Base-by-base conservation (phyloP, 2,329 filamentous ascomycete genomes). In the Colletotrichum horii region DNA sequence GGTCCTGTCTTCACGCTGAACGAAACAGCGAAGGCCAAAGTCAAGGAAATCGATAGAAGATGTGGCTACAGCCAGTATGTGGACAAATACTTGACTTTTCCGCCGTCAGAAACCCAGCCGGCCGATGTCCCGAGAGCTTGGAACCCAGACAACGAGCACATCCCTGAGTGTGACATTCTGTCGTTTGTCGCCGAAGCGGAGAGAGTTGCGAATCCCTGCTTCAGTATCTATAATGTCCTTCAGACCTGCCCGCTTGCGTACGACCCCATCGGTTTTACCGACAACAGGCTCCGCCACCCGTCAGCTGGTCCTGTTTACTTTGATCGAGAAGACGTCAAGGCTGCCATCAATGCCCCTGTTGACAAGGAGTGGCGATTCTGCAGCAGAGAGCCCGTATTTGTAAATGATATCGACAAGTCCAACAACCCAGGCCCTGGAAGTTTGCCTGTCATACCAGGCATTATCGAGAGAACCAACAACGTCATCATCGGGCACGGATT, bases 401-500 rank as follows among this genome's bases (percentile, higher is more conserved):
- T 84, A 26, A 76, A 81, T 74, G 88, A 83, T 74, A 88, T 90
- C 80, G 88, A 84, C 68, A 16, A 28, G 5, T 66, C 69, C 6
- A 43, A 66, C 9, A 30, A 36, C 60, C 69, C 69, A 5, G 69
- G 69, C 2, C 69, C 61, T 8, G 69, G 69, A 6, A 65, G 58
- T 19, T 28, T 70, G 22, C 68, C 60, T 6, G 91, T 91, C 1
- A 88, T 96, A 0, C 93, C 94, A 1, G 85, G 91, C 32, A 91
- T 96, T 48, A 94, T 96, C 77, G 94, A 96, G 79, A 87, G 88
- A 36, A 94, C 94, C 2, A 88, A 93, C 56, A 93, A 93, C 77
- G 94, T 94, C 9, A 88, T 97, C 78, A 92, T 97, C 79, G 93
- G 88, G 3, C 94, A 96, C 80, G 94, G 94, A 8, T 85, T 90